Percentiles rank a stretch among this genome's conserved stretches.
Evolutionary conservation across 768 basidiomycete genomes (phyloP).

Genomic region (Lactarius pseudohatsudake): DNA sequence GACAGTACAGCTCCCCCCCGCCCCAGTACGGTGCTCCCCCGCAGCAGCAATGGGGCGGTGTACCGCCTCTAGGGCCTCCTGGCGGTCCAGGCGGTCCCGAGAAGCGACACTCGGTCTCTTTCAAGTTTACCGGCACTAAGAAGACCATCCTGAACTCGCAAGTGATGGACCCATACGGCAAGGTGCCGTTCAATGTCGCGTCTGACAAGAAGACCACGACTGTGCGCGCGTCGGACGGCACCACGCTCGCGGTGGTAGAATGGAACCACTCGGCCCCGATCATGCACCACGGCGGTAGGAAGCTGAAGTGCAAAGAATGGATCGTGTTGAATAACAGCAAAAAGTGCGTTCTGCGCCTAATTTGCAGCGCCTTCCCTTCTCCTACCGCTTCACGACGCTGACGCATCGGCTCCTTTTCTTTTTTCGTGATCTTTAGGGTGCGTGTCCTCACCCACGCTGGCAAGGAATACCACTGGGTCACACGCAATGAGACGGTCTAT

Average conservation of each 20-base stretch:
- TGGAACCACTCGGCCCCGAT: constrained; percentile 22
- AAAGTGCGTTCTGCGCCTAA: not conserved
- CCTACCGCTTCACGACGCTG: not conserved
- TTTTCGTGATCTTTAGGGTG: not conserved
- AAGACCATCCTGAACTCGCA: constrained; percentile 13
- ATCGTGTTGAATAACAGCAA: not conserved
- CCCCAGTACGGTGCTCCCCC: constrained; percentile 7
- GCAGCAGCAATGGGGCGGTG: constrained; percentile 10
- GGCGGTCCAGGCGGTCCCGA: not conserved
- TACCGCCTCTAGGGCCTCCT: not conserved
- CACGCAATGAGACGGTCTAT: not conserved
- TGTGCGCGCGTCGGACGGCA: constrained; percentile 3
- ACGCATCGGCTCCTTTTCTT: not conserved
- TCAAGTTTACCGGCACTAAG: constrained; percentile 8
- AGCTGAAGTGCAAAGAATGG: constrained; percentile 23
- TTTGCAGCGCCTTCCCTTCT: not conserved
- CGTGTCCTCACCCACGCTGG: constrained; percentile 9
- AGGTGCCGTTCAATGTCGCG: constrained; percentile 15
- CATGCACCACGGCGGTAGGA: constrained; percentile 16
- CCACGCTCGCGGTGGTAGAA: constrained; percentile 16
- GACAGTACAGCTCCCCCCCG: not conserved
- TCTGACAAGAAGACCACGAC: constrained; percentile 20
- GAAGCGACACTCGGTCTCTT: constrained; percentile 12
- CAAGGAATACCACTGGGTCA: constrained; percentile 17
- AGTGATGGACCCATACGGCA: constrained; percentile 20